Conservation (phyloP, 139 green algal genomes). For the Zygnema circumcarinatum region DNA sequence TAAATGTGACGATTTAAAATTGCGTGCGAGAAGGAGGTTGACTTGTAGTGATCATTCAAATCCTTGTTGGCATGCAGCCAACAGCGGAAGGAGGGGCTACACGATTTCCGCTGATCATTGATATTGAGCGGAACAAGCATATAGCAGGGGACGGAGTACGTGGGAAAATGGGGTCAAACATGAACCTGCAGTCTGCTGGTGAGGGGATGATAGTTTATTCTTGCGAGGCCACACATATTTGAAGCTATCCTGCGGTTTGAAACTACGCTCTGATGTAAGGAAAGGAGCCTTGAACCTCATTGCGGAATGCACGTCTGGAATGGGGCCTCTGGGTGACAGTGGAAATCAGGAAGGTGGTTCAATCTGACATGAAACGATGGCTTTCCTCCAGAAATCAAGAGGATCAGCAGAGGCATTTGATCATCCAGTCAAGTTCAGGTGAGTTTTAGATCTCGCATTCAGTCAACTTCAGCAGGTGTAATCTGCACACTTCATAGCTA, state of each 20-base stretch:
- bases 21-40: neutral
- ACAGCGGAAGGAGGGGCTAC: slow-evolving; percentile 49
- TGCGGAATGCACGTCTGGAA: no score
- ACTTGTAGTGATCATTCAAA: no score
- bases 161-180: slow-evolving; percentile 27
- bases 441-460: no score
- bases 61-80: slow-evolving; percentile 41
- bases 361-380: slow-evolving; percentile 46
- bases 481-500: no score
- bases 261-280: no score
- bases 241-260: no score
- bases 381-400: slow-evolving; percentile 1
- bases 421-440: slow-evolving; percentile 20
- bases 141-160: neutral
- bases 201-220: no score
- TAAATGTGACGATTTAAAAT: neutral
- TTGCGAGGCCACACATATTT: no score
- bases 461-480: no score
- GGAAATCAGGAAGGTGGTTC: slow-evolving; percentile 33
- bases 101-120: slow-evolving; percentile 35
- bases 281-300: no score
- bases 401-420: slow-evolving; percentile 13
- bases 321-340: slow-evolving; percentile 30
- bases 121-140: slow-evolving; percentile 23
- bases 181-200: slow-evolving; percentile 34